Evolutionary conservation across 805 yeast genomes (phyloP).

Genomic region (Ogataea degrootiae): DNA sequence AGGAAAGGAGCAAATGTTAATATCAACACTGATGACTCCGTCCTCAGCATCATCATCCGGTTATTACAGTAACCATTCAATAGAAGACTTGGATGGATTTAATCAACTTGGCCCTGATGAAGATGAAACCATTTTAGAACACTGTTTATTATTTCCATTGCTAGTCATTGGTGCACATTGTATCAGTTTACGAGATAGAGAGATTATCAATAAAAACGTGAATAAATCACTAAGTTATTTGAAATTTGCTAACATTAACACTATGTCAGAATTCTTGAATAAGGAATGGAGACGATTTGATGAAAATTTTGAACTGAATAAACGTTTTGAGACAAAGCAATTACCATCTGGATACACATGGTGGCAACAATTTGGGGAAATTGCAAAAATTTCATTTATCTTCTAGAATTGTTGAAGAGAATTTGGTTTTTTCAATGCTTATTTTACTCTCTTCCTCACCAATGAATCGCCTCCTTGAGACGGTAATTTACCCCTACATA

Average conservation of each 20-base stretch:
- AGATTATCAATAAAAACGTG: slow-evolving; percentile 9
- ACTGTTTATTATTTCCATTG: slow-evolving; percentile 25
- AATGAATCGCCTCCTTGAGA: too few species aligned
- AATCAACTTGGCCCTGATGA: not conserved
- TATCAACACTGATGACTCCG: not conserved
- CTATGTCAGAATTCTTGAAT: slow-evolving; percentile 13
- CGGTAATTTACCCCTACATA: too few species aligned
- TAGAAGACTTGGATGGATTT: too few species aligned
- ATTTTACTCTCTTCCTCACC: not conserved
- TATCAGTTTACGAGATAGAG: slow-evolving; percentile 8
- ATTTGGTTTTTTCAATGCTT: not conserved
- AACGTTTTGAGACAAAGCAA: not conserved
- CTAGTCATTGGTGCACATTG: slow-evolving; percentile 24
- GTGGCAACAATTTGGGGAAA: slow-evolving; percentile 15
- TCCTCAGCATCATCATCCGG: not conserved
- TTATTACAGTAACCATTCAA: not conserved
- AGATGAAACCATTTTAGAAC: slow-evolving; percentile 13
- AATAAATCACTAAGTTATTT: slow-evolving; percentile 12
- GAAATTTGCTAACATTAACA: slow-evolving; percentile 19
- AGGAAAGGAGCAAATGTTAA: too few species aligned
- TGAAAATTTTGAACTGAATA: not conserved
- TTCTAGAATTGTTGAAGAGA: slow-evolving; percentile 6
- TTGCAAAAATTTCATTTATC: slow-evolving; percentile 14
- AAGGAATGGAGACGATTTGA: slow-evolving; percentile 12
- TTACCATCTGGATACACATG: slow-evolving; percentile 3